Conservation (phyloP, 2,329 filamentous ascomycete species). For the Pseudonectria buxi region DNA sequence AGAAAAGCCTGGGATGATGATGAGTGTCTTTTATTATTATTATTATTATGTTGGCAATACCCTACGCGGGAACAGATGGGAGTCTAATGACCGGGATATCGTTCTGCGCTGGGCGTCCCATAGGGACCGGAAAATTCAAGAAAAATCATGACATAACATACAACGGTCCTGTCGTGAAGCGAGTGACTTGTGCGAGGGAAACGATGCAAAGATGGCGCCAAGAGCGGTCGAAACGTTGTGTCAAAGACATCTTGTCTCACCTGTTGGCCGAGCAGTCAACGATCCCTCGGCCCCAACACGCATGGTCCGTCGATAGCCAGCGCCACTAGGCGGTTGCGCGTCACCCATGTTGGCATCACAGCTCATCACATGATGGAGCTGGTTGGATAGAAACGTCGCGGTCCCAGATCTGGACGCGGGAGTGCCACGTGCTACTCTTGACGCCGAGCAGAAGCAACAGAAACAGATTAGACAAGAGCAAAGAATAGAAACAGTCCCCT, state of each 20-base stretch:
- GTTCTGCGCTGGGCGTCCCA: constrained; percentile 18
- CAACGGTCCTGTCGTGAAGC: not conserved
- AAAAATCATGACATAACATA: constrained; percentile 2
- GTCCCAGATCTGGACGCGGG: not conserved
- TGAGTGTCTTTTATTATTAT: not conserved
- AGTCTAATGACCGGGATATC: constrained; percentile 14
- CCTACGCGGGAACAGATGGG: constrained; percentile 14
- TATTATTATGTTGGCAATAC: constrained; percentile 15
- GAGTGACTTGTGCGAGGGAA: not conserved
- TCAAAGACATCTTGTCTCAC: too few species aligned
- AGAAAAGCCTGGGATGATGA: constrained; percentile 10
- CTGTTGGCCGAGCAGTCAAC: too few species aligned
- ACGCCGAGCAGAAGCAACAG: constrained; percentile 8
- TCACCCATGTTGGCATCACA: too few species aligned
- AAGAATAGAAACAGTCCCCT: too few species aligned
- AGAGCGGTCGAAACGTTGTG: too few species aligned
- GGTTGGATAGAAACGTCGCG: too few species aligned
- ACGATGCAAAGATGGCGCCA: too few species aligned
- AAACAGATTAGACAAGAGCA: constrained; percentile 11
- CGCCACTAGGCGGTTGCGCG: too few species aligned
- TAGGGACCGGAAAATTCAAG: constrained; percentile 11
- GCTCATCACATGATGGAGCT: too few species aligned
- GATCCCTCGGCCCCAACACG: too few species aligned
- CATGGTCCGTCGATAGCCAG: too few species aligned
- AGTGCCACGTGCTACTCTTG: constrained; percentile 11